Evolutionary conservation across 495 filamentous ascomycete genomes (phyloP).

Genomic region (Talaromyces liani): DNA sequence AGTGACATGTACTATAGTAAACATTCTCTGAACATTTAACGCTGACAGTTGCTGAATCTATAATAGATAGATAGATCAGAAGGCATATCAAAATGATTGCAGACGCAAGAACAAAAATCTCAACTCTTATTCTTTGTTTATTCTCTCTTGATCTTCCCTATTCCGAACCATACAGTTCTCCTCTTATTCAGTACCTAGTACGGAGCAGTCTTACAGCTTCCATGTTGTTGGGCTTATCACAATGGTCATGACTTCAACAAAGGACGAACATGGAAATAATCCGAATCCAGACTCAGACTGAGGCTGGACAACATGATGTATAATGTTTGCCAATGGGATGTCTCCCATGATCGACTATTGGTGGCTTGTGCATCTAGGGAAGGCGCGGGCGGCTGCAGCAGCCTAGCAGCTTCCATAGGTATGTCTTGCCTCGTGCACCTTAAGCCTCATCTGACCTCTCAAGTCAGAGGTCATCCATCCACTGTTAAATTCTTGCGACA

Average conservation of each 20-base stretch:
- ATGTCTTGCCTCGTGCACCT: background rate
- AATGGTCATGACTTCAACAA: background rate
- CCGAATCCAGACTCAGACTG: background rate
- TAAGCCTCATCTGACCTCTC: slow-evolving; percentile 9
- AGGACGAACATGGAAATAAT: background rate
- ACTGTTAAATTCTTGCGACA: background rate
- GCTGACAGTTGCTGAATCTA: background rate
- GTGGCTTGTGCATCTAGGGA: background rate
- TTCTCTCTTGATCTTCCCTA: background rate
- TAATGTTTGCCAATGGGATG: background rate
- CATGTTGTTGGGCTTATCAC: background rate
- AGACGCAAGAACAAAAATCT: background rate
- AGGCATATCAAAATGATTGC: background rate
- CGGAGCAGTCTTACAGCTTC: background rate
- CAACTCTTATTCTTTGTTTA: background rate
- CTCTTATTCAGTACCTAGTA: background rate
- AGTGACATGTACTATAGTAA: background rate
- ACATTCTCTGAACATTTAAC: background rate
- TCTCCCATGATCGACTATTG: background rate
- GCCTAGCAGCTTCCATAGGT: background rate
- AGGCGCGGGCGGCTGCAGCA: slow-evolving; percentile 7
- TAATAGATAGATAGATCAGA: background rate
- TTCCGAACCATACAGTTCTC: background rate
- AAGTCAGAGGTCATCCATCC: background rate
- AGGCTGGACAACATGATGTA: background rate